Percentiles rank a stretch among this genome's conserved stretches.
Evolutionary conservation across 345 rosid species (phyloP).

Genomic region (Microcos paniculata): DNA sequence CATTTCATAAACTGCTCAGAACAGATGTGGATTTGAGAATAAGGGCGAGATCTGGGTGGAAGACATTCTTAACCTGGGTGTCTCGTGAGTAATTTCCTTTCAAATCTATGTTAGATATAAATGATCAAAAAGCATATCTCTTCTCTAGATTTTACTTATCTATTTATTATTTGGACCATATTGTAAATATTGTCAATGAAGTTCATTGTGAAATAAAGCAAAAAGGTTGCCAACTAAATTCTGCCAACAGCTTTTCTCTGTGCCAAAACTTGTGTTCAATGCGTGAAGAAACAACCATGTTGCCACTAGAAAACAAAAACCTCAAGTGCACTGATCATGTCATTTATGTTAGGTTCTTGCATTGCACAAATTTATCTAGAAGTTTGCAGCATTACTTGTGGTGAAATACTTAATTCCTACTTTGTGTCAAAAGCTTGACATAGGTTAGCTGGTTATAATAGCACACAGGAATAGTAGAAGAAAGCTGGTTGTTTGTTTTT

Average conservation of each 20-base stretch:
- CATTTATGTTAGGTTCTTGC: neutral
- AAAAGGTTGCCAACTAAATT: neutral
- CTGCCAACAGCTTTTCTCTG: neutral
- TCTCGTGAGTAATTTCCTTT: slow-evolving; percentile 67
- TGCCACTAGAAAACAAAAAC: neutral
- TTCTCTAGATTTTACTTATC: slow-evolving; percentile 8
- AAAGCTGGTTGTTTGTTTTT: neutral
- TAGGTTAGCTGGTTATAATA: neutral
- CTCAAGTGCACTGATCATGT: neutral
- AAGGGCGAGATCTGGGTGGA: slow-evolving; percentile 94
- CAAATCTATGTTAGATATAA: neutral
- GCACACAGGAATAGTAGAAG: neutral
- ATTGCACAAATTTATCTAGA: neutral
- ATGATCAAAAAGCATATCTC: neutral
- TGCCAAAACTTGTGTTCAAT: neutral
- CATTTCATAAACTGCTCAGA: slow-evolving; percentile 46
- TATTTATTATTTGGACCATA: slow-evolving; percentile 16
- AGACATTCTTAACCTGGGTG: slow-evolving; percentile 92
- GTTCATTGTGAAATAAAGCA: neutral
- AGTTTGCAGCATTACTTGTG: neutral
- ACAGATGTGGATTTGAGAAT: slow-evolving; percentile 89
- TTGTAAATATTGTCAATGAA: neutral
- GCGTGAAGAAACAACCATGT: neutral
- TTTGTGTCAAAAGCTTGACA: neutral
- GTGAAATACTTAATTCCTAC: neutral